Evolutionary conservation across 2,329 filamentous ascomycete genomes (phyloP), one percentile per base, ranked within the genome.

Genomic region (Sphaerulina musiva): DNA sequence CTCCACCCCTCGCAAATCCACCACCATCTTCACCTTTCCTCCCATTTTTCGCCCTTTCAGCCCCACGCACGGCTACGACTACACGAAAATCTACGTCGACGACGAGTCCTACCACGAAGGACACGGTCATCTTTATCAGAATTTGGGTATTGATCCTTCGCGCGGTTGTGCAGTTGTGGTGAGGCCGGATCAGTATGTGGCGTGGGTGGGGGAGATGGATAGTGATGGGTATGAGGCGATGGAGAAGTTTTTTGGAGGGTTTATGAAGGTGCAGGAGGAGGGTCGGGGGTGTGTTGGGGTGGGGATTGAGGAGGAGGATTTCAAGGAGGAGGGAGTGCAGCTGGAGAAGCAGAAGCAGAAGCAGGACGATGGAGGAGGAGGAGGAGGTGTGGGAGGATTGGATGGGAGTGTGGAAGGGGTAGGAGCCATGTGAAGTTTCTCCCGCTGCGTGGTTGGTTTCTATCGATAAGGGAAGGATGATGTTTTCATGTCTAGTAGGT

Each of bases 151-250:
- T 2, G 74, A 81, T 55, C 69, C 75, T 8, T 2, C 2, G 32
- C 32, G 20, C 47, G 83, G 84, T 0, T 81, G 78, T 56, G 71
- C 81, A 3, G 78, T 84, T 0, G 69, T 82, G 1, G 67, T 82
- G 3, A 68, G 85, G 41, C 85, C 84, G 1, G 85, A 87, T 70
- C 81, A 84, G 63, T 82, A 87, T 66, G 78, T 86, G 32, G 76
- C 71, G 0, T 71, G 65, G 48, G 61, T 79, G 17, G 72, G 72
- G 4, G 66, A 67, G 29, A 29, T 73, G 45, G 68, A 72, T 34
- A 64, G 64, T 54, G 65, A 42, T 14, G 40, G 20, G 20, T 20
- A 20, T 20, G 20, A 20, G 20, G 20, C 2, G 11, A 31, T 54
- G 39, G 32, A 49, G 17, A 26, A 32, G 29, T 54, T 54, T 54